Conservation (phyloP, 1,139 yeast genomes). For the Yamadazyma trypodendri region DNA sequence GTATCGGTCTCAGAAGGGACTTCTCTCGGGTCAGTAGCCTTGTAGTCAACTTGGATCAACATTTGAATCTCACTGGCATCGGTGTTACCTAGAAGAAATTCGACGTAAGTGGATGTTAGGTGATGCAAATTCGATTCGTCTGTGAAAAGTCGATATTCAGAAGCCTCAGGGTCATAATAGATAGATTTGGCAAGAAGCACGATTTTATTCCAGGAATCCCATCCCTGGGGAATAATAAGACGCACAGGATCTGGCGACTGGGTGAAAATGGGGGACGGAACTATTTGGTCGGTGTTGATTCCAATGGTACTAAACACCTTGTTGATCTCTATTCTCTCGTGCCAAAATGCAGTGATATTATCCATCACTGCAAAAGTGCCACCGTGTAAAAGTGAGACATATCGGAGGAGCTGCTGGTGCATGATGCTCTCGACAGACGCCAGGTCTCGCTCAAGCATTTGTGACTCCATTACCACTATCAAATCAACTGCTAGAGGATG, state of each 20-base stretch:
- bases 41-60: neutral
- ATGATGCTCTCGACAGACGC: constrained; percentile 22
- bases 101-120: constrained; percentile 2
- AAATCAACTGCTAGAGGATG: constrained; percentile 1
- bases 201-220: constrained; percentile 55
- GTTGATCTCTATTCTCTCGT: neutral
- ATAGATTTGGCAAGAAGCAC: constrained; percentile 37
- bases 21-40: neutral
- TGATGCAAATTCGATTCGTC: neutral
- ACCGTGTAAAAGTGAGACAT: constrained; percentile 45
- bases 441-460: constrained; percentile 17
- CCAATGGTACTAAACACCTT: neutral
- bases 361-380: constrained; percentile 25
- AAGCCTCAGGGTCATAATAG: constrained; percentile 11
- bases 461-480: constrained; percentile 4
- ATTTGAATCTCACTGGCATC: neutral
- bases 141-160: constrained; percentile 6
- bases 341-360: neutral
- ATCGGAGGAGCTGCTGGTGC: constrained; percentile 54
- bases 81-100: constrained; percentile 3
- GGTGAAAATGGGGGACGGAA: neutral
- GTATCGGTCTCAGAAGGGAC: no score
- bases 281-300: neutral
- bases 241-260: neutral
- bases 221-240: constrained; percentile 47